Evolutionary conservation across 1,284 basidiomycete genomes (phyloP).

Genomic region (Cutaneotrichosporon curvatum): DNA sequence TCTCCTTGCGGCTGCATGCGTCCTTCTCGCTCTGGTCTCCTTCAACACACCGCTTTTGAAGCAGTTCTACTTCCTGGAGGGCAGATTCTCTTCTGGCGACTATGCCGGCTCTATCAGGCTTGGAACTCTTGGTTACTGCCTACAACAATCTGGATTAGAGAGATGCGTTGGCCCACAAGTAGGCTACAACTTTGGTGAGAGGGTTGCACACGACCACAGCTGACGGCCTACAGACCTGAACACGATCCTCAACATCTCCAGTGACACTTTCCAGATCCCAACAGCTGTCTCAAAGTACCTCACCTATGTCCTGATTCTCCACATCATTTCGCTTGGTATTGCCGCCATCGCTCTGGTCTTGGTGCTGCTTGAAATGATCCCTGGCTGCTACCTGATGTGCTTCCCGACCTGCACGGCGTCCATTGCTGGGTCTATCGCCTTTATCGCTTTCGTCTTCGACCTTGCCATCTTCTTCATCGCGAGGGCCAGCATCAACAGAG

Average conservation of each 20-base stretch:
- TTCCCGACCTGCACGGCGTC: constrained; percentile 72
- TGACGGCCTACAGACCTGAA: constrained; percentile 60
- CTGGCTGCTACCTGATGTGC: constrained; percentile 75
- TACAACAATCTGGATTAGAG: constrained; percentile 48
- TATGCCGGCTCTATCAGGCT: constrained; percentile 62
- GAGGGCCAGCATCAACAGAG: constrained; percentile 64
- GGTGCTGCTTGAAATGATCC: constrained; percentile 73
- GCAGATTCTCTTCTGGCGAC: constrained; percentile 53
- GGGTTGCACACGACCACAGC: background rate
- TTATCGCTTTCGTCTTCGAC: constrained; percentile 80
- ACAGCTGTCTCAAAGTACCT: constrained; percentile 66
- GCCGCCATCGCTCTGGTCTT: constrained; percentile 66
- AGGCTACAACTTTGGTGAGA: constrained; percentile 74
- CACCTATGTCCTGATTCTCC: constrained; percentile 80
- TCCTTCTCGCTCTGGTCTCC: constrained; percentile 68
- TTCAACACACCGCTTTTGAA: constrained; percentile 82
- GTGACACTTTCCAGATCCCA: constrained; percentile 57
- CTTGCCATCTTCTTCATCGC: constrained; percentile 76
- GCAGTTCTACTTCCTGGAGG: constrained; percentile 74
- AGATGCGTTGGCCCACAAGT: constrained; percentile 68
- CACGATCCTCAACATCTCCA: constrained; percentile 60
- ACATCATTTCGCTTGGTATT: constrained; percentile 68
- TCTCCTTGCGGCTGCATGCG: constrained; percentile 64
- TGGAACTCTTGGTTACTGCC: constrained; percentile 78
- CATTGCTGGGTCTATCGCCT: constrained; percentile 62